Evolutionary conservation across 495 filamentous ascomycete species (phyloP).

Genomic region (Elasticomyces elasticus): DNA sequence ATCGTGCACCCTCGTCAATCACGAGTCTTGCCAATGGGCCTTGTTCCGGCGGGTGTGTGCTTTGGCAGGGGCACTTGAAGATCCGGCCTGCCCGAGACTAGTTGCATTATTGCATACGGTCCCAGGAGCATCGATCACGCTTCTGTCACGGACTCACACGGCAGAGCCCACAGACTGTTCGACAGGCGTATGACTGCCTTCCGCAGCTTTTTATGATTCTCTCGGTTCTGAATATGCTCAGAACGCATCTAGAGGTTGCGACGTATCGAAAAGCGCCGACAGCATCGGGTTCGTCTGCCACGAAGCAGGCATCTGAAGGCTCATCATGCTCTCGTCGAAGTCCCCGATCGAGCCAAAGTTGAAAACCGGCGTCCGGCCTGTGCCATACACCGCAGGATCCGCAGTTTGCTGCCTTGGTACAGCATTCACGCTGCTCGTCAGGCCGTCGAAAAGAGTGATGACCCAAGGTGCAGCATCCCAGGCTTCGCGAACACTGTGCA

Average conservation of each 20-base stretch:
- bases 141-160: too few species aligned
- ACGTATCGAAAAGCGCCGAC: neutral
- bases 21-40: too few species aligned
- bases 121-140: too few species aligned
- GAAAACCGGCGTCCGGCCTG: neutral
- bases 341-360: neutral
- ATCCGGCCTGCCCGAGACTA: too few species aligned
- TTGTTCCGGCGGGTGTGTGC: too few species aligned
- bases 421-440: neutral
- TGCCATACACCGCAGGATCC: neutral
- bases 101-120: too few species aligned
- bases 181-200: too few species aligned
- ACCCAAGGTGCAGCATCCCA: neutral
- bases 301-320: neutral
- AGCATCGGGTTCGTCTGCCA: conserved; percentile 1
- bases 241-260: neutral
- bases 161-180: too few species aligned
- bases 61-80: too few species aligned
- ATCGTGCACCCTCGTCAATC: too few species aligned
- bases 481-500: neutral
- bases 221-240: neutral
- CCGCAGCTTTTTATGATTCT: too few species aligned
- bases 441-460: neutral
- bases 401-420: neutral
- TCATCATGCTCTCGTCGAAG: neutral